Conservation (phyloP, 371 early-diverging fungal species). For the Apophysomyces trapeziformis region DNA sequence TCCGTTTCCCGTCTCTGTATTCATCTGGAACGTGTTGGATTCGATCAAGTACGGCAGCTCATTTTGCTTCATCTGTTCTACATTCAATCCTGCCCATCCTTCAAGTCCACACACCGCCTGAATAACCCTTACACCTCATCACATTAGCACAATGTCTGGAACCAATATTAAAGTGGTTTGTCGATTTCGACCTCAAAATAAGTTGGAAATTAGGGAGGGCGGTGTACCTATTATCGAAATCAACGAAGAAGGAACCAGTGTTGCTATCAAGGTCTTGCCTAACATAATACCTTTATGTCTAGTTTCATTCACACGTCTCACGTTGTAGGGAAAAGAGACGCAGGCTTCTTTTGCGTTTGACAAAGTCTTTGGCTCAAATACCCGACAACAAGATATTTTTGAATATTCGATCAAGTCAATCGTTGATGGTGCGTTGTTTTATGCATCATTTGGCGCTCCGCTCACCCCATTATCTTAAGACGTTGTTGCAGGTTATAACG, state of each 20-base stretch:
- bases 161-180: conserved; percentile 92
- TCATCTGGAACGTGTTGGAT: conserved; percentile 9
- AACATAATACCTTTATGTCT: neutral
- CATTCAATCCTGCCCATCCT: neutral
- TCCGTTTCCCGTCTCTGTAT: conserved; percentile 7
- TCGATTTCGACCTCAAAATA: conserved; percentile 92
- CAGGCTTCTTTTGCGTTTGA: conserved; percentile 76
- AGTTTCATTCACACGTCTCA: neutral
- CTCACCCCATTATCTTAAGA: conserved; percentile 18
- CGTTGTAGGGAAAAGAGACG: conserved; percentile 18
- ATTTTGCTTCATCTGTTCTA: neutral
- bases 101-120: neutral
- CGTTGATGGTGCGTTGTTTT: conserved; percentile 71
- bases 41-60: conserved; percentile 7
- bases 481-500: conserved; percentile 72
- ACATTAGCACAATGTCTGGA: conserved; percentile 28
- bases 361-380: conserved; percentile 78
- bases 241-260: conserved; percentile 71
- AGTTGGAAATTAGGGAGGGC: conserved; percentile 80
- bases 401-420: conserved; percentile 84
- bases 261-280: neutral
- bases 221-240: conserved; percentile 79
- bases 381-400: conserved; percentile 82
- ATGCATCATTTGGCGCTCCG: conserved; percentile 1
- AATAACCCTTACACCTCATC: neutral